phyloP scores from a whole-genome alignment of 306 rosid genomes.

The Carpinus fangiana region DNA sequence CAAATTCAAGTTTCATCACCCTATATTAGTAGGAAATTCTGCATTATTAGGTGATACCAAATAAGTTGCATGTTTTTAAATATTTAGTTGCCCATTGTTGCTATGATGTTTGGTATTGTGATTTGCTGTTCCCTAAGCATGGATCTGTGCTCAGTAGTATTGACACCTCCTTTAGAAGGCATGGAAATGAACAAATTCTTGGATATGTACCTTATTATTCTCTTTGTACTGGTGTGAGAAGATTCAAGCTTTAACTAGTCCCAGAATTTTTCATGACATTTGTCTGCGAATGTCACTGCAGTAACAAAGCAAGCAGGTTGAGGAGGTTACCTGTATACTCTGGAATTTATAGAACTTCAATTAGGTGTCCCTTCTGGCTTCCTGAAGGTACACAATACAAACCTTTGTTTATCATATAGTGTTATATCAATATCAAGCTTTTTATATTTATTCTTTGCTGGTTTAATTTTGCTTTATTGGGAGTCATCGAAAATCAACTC shows the following conservation, averaged over 20 bases:
- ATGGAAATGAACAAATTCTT: constrained; percentile 27
- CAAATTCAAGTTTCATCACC: background rate
- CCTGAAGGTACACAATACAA: constrained; percentile 78
- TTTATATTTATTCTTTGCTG: background rate
- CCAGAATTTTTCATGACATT: constrained; percentile 61
- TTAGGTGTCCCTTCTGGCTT: constrained; percentile 76
- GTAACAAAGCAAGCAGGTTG: constrained; percentile 97
- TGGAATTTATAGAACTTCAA: constrained; percentile 66
- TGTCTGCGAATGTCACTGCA: constrained; percentile 94
- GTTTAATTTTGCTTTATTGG: constrained; percentile 14
- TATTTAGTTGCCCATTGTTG: background rate
- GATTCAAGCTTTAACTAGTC: constrained; percentile 44
- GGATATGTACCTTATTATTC: constrained; percentile 25
- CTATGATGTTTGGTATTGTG: background rate
- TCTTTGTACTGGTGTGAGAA: constrained; percentile 39
- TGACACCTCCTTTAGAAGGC: constrained; percentile 16
- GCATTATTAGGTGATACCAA: background rate
- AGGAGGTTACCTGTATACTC: constrained; percentile 72
- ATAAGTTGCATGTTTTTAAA: background rate
- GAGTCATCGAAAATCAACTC: background rate
- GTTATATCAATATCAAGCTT: background rate
- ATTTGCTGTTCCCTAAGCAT: constrained; percentile 5
- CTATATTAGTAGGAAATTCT: background rate
- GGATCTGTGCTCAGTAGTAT: constrained; percentile 4
- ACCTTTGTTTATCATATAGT: constrained; percentile 51